Percentiles rank a stretch among this genome's conserved stretches.
phyloP scores from a whole-genome alignment of 2,329 filamentous ascomycete species.

The Sporothrix phasma region DNA sequence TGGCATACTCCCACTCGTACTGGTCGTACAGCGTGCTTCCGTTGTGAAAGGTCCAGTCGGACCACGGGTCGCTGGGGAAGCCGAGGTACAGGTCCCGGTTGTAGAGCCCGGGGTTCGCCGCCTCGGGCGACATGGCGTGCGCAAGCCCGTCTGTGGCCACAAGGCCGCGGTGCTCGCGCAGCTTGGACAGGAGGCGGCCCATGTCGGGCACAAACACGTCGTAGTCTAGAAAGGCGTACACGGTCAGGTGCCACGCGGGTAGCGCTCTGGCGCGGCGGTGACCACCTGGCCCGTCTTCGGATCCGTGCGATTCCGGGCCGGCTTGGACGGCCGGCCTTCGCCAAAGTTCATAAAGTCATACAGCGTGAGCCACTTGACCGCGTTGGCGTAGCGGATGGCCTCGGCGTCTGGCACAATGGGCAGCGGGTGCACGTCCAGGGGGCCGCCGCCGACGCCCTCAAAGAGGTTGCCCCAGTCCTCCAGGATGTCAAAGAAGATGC shows the following conservation, averaged over 20 bases:
- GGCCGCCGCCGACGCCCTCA: constrained; percentile 2
- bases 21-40: not conserved
- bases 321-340: not conserved
- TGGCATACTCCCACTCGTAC: not conserved
- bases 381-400: constrained; percentile 17
- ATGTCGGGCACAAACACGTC: constrained; percentile 38
- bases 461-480: constrained; percentile 18
- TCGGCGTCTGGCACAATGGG: constrained; percentile 13
- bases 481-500: constrained; percentile 30
- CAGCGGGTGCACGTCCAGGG: not conserved
- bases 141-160: not conserved
- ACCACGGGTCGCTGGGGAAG: constrained; percentile 32
- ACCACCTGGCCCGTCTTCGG: not conserved
- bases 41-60: constrained; percentile 33
- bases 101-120: not conserved
- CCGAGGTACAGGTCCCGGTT: constrained; percentile 31
- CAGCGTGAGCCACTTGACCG: not conserved
- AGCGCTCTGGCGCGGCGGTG: not conserved
- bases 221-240: constrained; percentile 37
- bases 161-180: constrained; percentile 19
- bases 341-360: constrained; percentile 4
- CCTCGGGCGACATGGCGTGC: not conserved
- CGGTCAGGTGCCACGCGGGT: constrained; percentile 19
- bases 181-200: constrained; percentile 29
- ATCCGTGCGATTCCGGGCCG: not conserved